Evolutionary conservation across 768 basidiomycete species (phyloP).

Genomic region (Panaeolus cyanescens): DNA sequence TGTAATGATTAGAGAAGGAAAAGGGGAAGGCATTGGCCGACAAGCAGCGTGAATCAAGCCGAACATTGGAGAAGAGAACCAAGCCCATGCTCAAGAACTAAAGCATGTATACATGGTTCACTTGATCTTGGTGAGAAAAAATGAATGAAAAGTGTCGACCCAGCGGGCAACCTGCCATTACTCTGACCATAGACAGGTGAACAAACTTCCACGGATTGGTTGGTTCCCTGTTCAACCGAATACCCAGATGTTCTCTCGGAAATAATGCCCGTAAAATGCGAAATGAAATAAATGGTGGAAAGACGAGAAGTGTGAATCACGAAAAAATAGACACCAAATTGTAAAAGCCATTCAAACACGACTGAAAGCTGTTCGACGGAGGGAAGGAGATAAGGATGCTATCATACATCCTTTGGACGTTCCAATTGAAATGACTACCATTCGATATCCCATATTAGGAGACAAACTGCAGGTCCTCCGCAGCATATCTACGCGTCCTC

Average conservation of each 20-base stretch:
- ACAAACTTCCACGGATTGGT: background rate
- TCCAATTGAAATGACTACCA: background rate
- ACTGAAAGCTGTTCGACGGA: background rate
- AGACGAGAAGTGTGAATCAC: background rate
- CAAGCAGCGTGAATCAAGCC: background rate
- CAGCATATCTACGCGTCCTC: slow-evolving; percentile 1
- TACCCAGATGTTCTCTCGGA: background rate
- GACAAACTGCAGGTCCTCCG: background rate
- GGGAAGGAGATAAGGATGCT: background rate
- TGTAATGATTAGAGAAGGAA: background rate
- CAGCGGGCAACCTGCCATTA: background rate
- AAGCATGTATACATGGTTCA: background rate
- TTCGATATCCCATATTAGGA: background rate
- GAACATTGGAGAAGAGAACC: background rate
- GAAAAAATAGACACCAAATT: background rate
- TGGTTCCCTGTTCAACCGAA: background rate
- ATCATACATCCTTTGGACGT: background rate
- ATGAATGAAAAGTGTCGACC: background rate
- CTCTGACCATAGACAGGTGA: background rate
- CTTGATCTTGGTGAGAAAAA: background rate
- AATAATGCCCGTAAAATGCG: background rate
- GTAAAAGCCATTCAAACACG: background rate
- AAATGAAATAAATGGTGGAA: slow-evolving; percentile 2
- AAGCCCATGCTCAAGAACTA: background rate
- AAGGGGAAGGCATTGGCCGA: background rate